Conservation (phyloP, 805 yeast species). For the Scheffersomyces spartinae region DNA sequence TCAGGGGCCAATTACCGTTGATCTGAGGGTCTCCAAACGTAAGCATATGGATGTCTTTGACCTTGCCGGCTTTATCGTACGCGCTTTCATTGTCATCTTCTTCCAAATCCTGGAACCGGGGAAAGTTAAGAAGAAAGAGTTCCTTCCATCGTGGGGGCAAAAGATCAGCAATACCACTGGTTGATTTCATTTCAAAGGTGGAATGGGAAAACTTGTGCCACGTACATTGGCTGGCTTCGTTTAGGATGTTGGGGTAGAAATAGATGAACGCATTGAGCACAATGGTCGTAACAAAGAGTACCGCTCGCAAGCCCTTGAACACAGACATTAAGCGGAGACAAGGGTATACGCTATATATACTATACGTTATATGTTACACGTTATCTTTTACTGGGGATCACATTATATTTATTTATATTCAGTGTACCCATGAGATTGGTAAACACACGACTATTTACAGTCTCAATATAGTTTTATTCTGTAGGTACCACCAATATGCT, state of each 20-base stretch:
- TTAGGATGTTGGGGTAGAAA: slow-evolving; percentile 27
- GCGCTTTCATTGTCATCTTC: slow-evolving; percentile 2
- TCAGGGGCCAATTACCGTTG: slow-evolving; percentile 70
- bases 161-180: slow-evolving; percentile 2
- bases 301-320: slow-evolving; percentile 12
- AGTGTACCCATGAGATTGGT: too few relatives aligned
- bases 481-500: too few relatives aligned
- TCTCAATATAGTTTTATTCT: too few relatives aligned
- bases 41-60: slow-evolving; percentile 49
- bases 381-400: too few relatives aligned
- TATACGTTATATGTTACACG: too few relatives aligned
- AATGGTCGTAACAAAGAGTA: slow-evolving; percentile 13
- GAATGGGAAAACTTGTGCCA: slow-evolving; percentile 28
- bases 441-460: too few relatives aligned
- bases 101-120: slow-evolving; percentile 5
- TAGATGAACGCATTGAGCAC: slow-evolving; percentile 23
- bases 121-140: slow-evolving; percentile 10
- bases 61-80: slow-evolving; percentile 7
- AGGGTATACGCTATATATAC: too few relatives aligned
- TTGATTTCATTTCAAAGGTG: too few relatives aligned
- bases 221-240: slow-evolving; percentile 18
- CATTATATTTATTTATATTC: too few relatives aligned
- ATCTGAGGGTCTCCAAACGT: slow-evolving; percentile 97
- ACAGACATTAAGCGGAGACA: too few relatives aligned
- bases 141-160: slow-evolving; percentile 7